Percentiles rank a stretch among this genome's conserved stretches.
Evolutionary conservation across 441 rosid genomes (phyloP).

Genomic region (Melianthus villosus): DNA sequence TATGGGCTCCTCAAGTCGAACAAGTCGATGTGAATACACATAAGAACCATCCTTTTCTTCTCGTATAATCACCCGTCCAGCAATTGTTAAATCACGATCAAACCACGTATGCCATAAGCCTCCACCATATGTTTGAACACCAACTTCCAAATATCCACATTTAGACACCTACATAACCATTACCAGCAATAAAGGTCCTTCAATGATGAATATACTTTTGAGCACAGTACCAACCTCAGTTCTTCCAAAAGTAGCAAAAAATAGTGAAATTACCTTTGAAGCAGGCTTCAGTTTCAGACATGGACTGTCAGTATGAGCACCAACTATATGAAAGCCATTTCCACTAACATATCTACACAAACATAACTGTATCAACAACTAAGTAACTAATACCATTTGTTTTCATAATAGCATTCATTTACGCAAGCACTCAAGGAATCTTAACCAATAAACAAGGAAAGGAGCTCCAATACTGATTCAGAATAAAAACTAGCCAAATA

Average conservation of each 20-base stretch:
- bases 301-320: slow-evolving; percentile 97
- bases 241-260: neutral
- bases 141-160: slow-evolving; percentile 75
- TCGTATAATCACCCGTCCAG: slow-evolving; percentile 66
- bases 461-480: no score
- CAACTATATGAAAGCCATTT: slow-evolving; percentile 70
- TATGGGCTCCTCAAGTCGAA: slow-evolving; percentile 70
- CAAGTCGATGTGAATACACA: slow-evolving; percentile 53
- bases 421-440: no score
- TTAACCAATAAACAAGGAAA: no score
- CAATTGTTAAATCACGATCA: slow-evolving; percentile 86
- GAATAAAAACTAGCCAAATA: no score
- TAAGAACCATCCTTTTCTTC: slow-evolving; percentile 40
- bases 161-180: slow-evolving; percentile 38
- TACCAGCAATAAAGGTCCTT: neutral
- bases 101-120: slow-evolving; percentile 97
- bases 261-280: slow-evolving; percentile 39
- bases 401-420: no score
- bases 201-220: neutral
- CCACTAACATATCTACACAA: slow-evolving; percentile 64
- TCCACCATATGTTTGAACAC: slow-evolving; percentile 84
- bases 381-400: no score
- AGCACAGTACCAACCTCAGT: neutral
- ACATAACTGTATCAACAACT: slow-evolving; percentile 5
- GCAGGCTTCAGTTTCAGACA: slow-evolving; percentile 85